phyloP scores from a whole-genome alignment of 2,329 filamentous ascomycete genomes.

The Harringtonia aguacate region DNA sequence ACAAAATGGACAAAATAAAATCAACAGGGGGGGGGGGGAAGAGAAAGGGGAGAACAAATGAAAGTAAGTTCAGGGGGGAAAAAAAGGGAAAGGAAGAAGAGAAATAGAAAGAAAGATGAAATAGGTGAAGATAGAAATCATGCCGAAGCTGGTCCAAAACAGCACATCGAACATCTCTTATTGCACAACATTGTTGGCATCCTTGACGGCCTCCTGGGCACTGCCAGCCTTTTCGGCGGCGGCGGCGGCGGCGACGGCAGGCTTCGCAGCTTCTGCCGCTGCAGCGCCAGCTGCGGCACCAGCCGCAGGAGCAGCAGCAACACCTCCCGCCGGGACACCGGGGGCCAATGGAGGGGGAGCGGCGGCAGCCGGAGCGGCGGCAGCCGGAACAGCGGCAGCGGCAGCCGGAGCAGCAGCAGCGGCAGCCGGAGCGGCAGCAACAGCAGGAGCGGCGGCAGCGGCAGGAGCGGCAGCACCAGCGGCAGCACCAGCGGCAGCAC shows the following conservation, averaged over 20 bases:
- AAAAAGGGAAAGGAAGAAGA: neutral
- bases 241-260: neutral
- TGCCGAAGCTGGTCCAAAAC: neutral
- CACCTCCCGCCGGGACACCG: neutral
- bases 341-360: neutral
- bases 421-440: neutral
- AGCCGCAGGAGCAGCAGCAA: neutral
- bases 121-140: neutral
- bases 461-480: neutral
- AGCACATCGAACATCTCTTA: neutral
- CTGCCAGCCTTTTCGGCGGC: constrained; percentile 1
- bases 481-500: neutral
- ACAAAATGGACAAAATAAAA: neutral
- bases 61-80: neutral
- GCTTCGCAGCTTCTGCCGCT: neutral
- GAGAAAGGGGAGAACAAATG: neutral
- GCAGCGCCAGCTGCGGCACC: neutral
- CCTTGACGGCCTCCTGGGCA: constrained; percentile 1
- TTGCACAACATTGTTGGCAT: constrained; percentile 3
- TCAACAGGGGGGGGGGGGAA: neutral
- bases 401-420: constrained; percentile 1
- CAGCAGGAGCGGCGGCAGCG: neutral
- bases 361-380: neutral
- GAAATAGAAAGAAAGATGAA: neutral
- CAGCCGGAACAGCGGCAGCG: neutral